These are phyloP conservation scores for Saccharum hybrid DNA, from an alignment of 202 grass and related monocot species.

Conservation along the genomic window DNA sequence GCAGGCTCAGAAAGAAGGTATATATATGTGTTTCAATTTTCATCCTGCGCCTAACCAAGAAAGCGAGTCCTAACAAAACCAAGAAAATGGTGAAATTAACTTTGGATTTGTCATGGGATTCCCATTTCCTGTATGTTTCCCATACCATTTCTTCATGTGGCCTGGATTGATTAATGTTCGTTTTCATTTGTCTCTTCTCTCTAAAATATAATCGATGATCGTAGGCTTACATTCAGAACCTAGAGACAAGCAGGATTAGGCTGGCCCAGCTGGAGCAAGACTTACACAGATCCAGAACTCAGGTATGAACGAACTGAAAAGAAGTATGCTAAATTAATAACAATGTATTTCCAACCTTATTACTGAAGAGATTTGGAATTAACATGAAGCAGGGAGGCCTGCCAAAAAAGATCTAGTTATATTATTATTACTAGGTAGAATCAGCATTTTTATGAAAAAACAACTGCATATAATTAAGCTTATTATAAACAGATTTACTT, in stretches of 20 bases:
- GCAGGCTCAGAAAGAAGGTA: slow-evolving; percentile 94
- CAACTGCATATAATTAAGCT: no score
- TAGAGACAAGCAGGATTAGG: slow-evolving; percentile 85
- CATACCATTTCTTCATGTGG: not conserved
- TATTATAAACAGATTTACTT: no score
- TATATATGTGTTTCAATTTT: not conserved
- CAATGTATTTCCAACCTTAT: no score
- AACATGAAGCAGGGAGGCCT: no score
- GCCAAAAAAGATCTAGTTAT: no score
- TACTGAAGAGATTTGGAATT: no score
- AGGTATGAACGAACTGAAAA: slow-evolving; percentile 40
- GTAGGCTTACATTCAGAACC: slow-evolving; percentile 89
- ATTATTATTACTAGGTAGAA: no score
- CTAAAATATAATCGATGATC: no score
- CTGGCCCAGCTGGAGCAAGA: slow-evolving; percentile 80
- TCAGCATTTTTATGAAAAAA: no score
- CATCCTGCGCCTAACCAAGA: not conserved
- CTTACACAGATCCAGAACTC: slow-evolving; percentile 66
- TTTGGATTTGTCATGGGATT: not conserved
- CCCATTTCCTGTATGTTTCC: not conserved
- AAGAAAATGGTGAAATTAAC: not conserved
- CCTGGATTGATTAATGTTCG: not conserved
- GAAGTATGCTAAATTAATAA: not conserved
- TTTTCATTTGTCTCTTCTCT: slow-evolving; percentile 20
- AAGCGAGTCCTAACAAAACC: not conserved